Base-by-base conservation (phyloP, 1,284 basidiomycete genomes). In the Tylopilus microsporus region DNA sequence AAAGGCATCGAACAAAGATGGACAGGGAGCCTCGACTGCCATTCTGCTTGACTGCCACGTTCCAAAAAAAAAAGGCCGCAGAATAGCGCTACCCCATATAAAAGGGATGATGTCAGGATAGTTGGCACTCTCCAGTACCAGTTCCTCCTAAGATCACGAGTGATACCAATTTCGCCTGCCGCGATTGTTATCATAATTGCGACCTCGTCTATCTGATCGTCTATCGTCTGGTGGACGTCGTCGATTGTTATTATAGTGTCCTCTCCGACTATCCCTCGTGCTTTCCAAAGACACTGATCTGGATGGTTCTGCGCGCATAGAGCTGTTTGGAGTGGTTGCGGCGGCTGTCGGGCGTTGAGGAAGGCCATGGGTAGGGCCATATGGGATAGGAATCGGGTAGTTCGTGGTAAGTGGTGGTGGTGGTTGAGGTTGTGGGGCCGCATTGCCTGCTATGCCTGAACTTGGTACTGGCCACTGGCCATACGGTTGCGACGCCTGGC, bases 231-330 rank as follows among this genome's bases (percentile, higher is more conserved):
- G 2, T 25, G 46, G 36, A 52, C 52, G 58, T 49, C 21, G 57
- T 30, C 62, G 65, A 47, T 60, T 60, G 9, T 37, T 54, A 49
- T 30, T 30, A 12, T 71, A 53, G 34, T 63, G 42, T 18, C 59
- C 62, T 51, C 70, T 61, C 42, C 64, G 66, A 41, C 63, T 50
- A 37, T 72, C 67, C 13, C 15, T 25, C 4, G 52, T 41, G 34
- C 65, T 59, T 15, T 63, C 61, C 3, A 53, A 70, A 1, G 71
- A 61, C 5, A 37, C 18, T 37, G 70, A 62, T 58, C 65, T 56
- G 13, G 67, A 45, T 30, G 58, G 66, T 58, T 68, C 66, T 47
- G 68, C 68, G 4, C 68, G 62, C 21, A 52, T 59, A 7, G 57
- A 52, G 12, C n/a, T 57, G 9, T 51, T 63, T 16, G 66, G 65